A percentile compares a stretch with the other conserved stretches of the same genome.
Conservation (phyloP, 192 early-diverging fungal genomes). For the Entomortierella parvispora region DNA sequence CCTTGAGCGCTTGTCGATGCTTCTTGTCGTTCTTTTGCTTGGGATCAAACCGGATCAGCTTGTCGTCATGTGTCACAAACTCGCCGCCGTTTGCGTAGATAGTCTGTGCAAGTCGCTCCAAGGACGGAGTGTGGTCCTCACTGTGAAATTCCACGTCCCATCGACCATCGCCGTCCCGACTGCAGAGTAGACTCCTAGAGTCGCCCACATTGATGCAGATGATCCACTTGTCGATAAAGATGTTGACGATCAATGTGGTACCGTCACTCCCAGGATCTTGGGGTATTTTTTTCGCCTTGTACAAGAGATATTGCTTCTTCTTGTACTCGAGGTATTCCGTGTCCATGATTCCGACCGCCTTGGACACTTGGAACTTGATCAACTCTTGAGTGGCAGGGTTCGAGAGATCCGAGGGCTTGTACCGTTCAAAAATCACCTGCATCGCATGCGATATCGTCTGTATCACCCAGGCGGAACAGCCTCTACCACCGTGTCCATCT, state of each 20-base stretch:
- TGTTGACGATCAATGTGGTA: slow-evolving; percentile 63
- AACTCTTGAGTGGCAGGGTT: slow-evolving; percentile 47
- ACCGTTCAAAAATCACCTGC: slow-evolving; percentile 56
- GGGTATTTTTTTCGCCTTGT: slow-evolving; percentile 15
- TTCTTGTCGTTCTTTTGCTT: slow-evolving; percentile 58
- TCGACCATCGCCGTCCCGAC: slow-evolving; percentile 48
- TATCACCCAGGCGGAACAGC: slow-evolving; percentile 64
- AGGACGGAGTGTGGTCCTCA: slow-evolving; percentile 67
- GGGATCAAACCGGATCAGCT: slow-evolving; percentile 64
- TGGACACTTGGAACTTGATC: slow-evolving; percentile 55
- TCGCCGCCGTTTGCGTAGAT: slow-evolving; percentile 68
- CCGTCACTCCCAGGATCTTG: slow-evolving; percentile 61
- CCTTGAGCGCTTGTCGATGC: slow-evolving; percentile 60
- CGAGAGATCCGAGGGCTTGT: slow-evolving; percentile 47
- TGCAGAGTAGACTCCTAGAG: slow-evolving; percentile 60
- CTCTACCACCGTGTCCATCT: slow-evolving; percentile 68
- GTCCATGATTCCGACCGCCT: slow-evolving; percentile 58
- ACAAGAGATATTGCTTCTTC: slow-evolving; percentile 53
- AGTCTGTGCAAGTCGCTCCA: slow-evolving; percentile 64
- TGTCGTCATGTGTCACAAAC: slow-evolving; percentile 67
- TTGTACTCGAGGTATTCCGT: slow-evolving; percentile 63
- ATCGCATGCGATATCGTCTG: slow-evolving; percentile 56
- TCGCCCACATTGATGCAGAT: slow-evolving; percentile 68
- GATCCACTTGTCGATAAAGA: slow-evolving; percentile 67
- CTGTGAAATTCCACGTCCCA: slow-evolving; percentile 63